Percentiles rank a stretch among this genome's conserved stretches.
These are phyloP conservation scores for Boletus patriciae DNA, from an alignment of 768 basidiomycete species.

Conservation along the genomic window DNA sequence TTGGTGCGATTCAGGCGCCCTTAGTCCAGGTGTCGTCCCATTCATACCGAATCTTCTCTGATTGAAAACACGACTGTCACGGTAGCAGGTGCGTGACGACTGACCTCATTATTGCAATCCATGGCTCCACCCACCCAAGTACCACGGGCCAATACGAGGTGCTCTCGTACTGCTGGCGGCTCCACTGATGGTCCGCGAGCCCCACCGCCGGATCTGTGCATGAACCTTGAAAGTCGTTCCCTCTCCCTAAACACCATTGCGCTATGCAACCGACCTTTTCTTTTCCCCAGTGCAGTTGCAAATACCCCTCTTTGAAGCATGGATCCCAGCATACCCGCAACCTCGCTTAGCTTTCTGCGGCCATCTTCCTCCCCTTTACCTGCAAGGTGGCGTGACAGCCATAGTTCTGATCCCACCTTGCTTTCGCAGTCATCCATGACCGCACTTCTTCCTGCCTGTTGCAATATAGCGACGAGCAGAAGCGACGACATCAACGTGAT, in stretches of 20 bases:
- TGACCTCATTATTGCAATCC: not conserved
- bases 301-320: constrained; percentile 19
- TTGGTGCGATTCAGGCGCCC: constrained; percentile 6
- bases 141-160: constrained; percentile 6
- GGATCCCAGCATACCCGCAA: constrained; percentile 18
- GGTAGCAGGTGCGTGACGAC: constrained; percentile 12
- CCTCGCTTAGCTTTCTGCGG: constrained; percentile 31
- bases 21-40: constrained; percentile 10
- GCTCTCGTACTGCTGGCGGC: not conserved
- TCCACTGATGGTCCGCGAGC: constrained; percentile 2
- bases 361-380: constrained; percentile 24
- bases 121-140: constrained; percentile 2
- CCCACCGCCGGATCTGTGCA: constrained; percentile 6
- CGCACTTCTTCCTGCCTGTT: constrained; percentile 25
- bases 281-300: constrained; percentile 14
- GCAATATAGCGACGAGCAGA: constrained; percentile 24
- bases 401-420: constrained; percentile 22
- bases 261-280: constrained; percentile 1
- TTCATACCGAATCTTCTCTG: constrained; percentile 21
- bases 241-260: constrained; percentile 11
- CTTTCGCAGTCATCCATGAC: constrained; percentile 24
- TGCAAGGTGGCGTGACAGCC: constrained; percentile 28
- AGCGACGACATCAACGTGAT: constrained; percentile 31
- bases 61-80: constrained; percentile 20
- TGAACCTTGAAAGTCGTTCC: constrained; percentile 9